Evolutionary conservation across 78 protist species (phyloP).

Genomic region (Tieghemostelium lacteum): DNA sequence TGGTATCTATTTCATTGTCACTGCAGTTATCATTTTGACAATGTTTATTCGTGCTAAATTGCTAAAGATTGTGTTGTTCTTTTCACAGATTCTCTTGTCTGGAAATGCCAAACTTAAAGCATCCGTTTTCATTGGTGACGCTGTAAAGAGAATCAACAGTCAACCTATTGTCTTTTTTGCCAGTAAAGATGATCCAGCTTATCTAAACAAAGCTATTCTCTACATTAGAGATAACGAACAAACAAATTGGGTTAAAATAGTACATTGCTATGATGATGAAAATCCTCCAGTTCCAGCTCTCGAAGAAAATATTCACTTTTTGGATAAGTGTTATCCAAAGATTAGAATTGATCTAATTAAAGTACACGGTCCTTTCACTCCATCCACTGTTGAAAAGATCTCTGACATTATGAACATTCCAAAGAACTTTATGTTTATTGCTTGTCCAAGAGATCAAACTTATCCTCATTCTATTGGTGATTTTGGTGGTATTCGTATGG

Average conservation of each 20-base stretch:
- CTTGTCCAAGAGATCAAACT: constrained; percentile 51
- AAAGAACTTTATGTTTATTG: constrained; percentile 74
- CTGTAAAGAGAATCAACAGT: constrained; percentile 42
- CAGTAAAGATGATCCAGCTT: constrained; percentile 67
- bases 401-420: constrained; percentile 16
- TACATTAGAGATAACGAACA: constrained; percentile 91
- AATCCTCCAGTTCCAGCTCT: constrained; percentile 11
- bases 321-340: constrained; percentile 78
- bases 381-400: constrained; percentile 19
- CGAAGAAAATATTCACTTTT: constrained; percentile 34
- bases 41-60: constrained; percentile 74
- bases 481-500: constrained; percentile 79
- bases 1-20: constrained; percentile 74
- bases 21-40: constrained; percentile 38
- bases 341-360: constrained; percentile 74
- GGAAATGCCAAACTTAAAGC: not conserved
- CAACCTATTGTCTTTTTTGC: constrained; percentile 87
- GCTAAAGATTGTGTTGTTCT: constrained; percentile 61
- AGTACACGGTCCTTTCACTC: constrained; percentile 21
- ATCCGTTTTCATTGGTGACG: constrained; percentile 8
- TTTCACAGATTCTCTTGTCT: constrained; percentile 21
- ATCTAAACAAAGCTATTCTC: constrained; percentile 86
- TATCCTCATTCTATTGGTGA: constrained; percentile 56
- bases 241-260: constrained; percentile 83
- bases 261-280: constrained; percentile 78